Conservation (phyloP, 2,329 filamentous ascomycete genomes). For the Dactylellina leptospora region DNA sequence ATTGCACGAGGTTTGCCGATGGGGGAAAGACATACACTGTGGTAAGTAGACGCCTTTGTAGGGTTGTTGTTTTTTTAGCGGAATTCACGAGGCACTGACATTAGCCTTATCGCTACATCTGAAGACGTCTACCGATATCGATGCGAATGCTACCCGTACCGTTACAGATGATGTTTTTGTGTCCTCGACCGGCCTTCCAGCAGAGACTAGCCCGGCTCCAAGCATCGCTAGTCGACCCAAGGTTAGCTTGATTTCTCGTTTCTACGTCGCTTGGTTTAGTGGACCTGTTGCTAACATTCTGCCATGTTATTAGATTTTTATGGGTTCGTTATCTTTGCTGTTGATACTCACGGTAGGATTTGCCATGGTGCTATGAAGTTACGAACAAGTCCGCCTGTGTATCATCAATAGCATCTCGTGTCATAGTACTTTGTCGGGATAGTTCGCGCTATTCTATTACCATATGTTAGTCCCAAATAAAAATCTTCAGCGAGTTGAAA, state of each 20-base stretch:
- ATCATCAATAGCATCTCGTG: too few species aligned
- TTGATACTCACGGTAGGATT: too few species aligned
- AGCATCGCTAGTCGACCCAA: neutral
- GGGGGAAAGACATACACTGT: constrained; percentile 26
- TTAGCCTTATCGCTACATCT: neutral
- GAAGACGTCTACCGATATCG: constrained; percentile 24
- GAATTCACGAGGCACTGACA: too few species aligned
- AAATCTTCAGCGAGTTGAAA: too few species aligned
- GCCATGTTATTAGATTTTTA: too few species aligned
- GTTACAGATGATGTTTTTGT: constrained; percentile 38
- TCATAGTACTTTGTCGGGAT: too few species aligned
- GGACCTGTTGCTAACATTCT: neutral
- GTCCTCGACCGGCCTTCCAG: constrained; percentile 22
- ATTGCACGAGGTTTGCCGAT: constrained; percentile 41
- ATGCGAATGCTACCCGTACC: constrained; percentile 16
- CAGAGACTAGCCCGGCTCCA: constrained; percentile 18
- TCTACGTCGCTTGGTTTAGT: neutral
- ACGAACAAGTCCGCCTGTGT: too few species aligned
- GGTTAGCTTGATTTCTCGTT: constrained; percentile 2
- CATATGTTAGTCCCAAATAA: too few species aligned
- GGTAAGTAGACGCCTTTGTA: constrained; percentile 4
- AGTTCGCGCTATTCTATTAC: too few species aligned
- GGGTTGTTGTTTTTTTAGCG: neutral
- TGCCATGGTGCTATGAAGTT: too few species aligned
- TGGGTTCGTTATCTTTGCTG: too few species aligned